Conservation (phyloP, 2,329 filamentous ascomycete species). For the Cucurbitaria berberidis region DNA sequence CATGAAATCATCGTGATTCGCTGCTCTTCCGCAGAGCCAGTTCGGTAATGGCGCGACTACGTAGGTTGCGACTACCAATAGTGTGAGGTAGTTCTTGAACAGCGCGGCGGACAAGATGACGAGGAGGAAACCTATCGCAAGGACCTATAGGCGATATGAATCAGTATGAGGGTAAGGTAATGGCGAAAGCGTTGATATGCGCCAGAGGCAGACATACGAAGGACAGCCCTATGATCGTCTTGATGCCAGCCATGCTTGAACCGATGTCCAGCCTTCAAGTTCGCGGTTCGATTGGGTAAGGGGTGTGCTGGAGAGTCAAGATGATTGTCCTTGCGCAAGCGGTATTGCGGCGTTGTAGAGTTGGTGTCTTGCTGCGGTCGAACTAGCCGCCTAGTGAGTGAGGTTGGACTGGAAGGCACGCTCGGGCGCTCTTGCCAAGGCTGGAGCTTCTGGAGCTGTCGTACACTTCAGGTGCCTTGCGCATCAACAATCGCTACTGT, state of each 20-base stretch:
- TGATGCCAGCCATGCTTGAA: constrained; percentile 80
- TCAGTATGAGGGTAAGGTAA: constrained; percentile 8
- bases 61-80: constrained; percentile 95
- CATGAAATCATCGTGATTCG: constrained; percentile 96
- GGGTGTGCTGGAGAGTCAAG: not conserved
- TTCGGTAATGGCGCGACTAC: constrained; percentile 92
- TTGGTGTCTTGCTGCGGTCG: constrained; percentile 7
- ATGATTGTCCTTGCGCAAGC: not conserved
- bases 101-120: constrained; percentile 97
- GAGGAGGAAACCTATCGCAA: constrained; percentile 97
- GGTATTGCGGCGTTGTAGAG: constrained; percentile 2
- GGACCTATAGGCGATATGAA: constrained; percentile 62
- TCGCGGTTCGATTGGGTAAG: not conserved
- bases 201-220: constrained; percentile 68
- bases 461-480: constrained; percentile 36
- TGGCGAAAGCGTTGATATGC: constrained; percentile 16
- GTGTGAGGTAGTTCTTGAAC: constrained; percentile 91
- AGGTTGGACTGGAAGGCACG: constrained; percentile 14
- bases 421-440: constrained; percentile 24
- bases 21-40: constrained; percentile 89
- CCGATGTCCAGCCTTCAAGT: not conserved
- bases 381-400: constrained; percentile 11
- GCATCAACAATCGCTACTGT: constrained; percentile 22
- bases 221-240: constrained; percentile 98
- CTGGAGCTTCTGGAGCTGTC: constrained; percentile 28